Conservation (phyloP, 768 basidiomycete species). For the Pleurotus eryngii region DNA sequence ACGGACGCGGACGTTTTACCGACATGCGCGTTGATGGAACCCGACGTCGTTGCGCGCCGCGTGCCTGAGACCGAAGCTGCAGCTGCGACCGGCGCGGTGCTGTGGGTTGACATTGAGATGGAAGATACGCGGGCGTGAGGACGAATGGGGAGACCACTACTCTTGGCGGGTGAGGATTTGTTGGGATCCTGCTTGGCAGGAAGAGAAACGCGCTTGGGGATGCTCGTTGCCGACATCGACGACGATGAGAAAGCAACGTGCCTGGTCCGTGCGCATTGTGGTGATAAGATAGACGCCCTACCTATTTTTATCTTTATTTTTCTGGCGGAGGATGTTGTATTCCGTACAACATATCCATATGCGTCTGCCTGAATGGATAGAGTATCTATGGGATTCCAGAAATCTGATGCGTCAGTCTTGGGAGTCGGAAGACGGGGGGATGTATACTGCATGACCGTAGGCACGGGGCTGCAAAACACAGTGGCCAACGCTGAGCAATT, state of each 20-base stretch:
- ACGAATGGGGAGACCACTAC: neutral
- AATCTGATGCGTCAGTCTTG: too few relatives aligned
- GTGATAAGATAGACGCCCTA: constrained; percentile 2
- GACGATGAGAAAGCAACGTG: neutral
- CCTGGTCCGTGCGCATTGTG: neutral
- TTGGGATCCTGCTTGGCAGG: neutral
- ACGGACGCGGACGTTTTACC: constrained; percentile 1
- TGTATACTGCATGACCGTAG: too few relatives aligned
- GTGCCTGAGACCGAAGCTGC: constrained; percentile 1
- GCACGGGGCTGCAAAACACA: too few relatives aligned
- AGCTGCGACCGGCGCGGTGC: constrained; percentile 9
- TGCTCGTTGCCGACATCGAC: constrained; percentile 4
- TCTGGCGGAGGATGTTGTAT: too few relatives aligned
- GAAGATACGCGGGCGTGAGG: constrained; percentile 9
- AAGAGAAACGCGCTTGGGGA: neutral
- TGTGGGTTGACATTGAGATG: constrained; percentile 7
- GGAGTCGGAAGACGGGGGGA: too few relatives aligned
- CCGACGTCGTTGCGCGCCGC: neutral
- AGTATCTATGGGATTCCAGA: too few relatives aligned
- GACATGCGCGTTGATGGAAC: neutral
- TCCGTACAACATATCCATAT: too few relatives aligned
- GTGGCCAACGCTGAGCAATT: too few relatives aligned
- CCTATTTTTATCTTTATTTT: too few relatives aligned
- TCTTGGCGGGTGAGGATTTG: neutral
- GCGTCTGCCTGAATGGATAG: too few relatives aligned